Evolutionary conservation across 2,329 filamentous ascomycete species (phyloP), one percentile per base, ranked within the genome.

Genomic region (Thelonectria rubi): DNA sequence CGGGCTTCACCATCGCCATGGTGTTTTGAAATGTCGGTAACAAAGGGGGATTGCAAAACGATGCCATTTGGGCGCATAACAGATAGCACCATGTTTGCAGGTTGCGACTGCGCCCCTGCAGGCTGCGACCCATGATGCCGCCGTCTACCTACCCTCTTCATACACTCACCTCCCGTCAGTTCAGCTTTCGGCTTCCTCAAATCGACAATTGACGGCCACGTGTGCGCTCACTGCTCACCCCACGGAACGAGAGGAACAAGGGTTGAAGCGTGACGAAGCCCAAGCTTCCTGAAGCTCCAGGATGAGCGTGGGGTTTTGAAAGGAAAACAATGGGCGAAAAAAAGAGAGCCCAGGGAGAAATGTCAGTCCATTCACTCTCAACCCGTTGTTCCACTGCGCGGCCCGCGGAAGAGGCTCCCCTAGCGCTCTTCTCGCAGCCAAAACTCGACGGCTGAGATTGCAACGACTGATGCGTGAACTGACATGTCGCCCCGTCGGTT

Each of bases 191-290:
- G 30, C 21, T 34, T 55, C 40, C 24, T 30, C 46, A 48, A 51
- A 53, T 62, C 18, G 40, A 47, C 20, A 62, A 55, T 37, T 9
- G 46, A 62, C 10, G 46, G 52, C 47, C 63, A 55, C 54, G 58
- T 64, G 55, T 60, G 4, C 4, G 4, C 4, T 4, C 24, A 7
- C 4, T 24, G 37, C 30, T 56, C 61, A 59, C 56, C 39, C 60
- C 43, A 68, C 59, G 43, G 53, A 52, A 24, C 45, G 42, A 34
- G 47, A 46, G 57, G 17, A 42, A 34, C 46, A 21, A 32, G 55
- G 51, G 4, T 53, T 47, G 55, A 18, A 45, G 24, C 5, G 32
- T 39, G 14, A 18, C 49, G 40, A 45, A 39, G 56, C 55, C 57
- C 58, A 62, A 60, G 49, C 40, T 66, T 26, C 4, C 24, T 24